Evolutionary conservation across 805 yeast genomes (phyloP).

Genomic region (Tetrapisispora phaffii): DNA sequence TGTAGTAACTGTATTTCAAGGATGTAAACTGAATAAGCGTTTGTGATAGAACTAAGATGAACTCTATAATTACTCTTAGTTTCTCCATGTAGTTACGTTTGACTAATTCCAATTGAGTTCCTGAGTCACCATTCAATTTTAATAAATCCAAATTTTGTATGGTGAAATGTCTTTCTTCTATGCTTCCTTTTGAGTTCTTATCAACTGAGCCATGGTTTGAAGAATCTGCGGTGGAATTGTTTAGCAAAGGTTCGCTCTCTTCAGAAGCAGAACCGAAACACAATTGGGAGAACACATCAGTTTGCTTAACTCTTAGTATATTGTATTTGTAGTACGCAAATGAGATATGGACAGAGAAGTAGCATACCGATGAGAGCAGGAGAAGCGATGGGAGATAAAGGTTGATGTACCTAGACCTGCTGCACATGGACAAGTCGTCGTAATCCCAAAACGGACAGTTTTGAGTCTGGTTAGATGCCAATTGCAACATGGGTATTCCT

Average conservation of each 20-base stretch:
- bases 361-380: constrained; percentile 4
- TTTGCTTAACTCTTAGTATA: constrained; percentile 10
- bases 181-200: constrained; percentile 1
- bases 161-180: constrained; percentile 58
- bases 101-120: constrained; percentile 42
- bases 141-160: constrained; percentile 43
- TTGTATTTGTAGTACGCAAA: constrained; percentile 16
- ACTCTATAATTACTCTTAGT: constrained; percentile 42
- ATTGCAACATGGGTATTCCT: background rate
- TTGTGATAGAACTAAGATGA: constrained; percentile 36
- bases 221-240: background rate
- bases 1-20: background rate
- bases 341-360: constrained; percentile 11
- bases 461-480: background rate
- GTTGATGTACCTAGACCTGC: constrained; percentile 35
- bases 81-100: constrained; percentile 45
- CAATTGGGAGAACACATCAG: constrained; percentile 15
- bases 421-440: constrained; percentile 52
- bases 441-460: constrained; percentile 38
- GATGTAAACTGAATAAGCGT: constrained; percentile 22
- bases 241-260: constrained; percentile 18
- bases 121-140: constrained; percentile 52
- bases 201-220: background rate
- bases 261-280: constrained; percentile 3
- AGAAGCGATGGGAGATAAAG: constrained; percentile 20